Percentiles rank a stretch among this genome's conserved stretches.
Conservation (phyloP, 2,329 filamentous ascomycete genomes). For the Scedosporium aurantiacum region DNA sequence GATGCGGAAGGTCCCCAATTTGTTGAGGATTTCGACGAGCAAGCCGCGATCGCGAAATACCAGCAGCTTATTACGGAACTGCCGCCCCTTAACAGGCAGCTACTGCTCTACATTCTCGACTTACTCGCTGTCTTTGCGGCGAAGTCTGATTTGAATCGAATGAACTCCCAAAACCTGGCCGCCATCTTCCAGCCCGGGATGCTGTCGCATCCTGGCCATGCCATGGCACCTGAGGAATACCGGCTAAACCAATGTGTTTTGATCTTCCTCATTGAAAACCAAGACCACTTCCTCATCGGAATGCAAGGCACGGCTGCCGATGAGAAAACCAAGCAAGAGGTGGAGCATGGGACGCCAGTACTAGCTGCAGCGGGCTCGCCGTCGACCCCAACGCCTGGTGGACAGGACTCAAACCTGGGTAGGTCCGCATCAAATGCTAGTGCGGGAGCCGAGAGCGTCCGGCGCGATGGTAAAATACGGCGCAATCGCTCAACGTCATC, state of each 20-base stretch:
- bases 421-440: conserved; percentile 82
- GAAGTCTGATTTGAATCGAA: conserved; percentile 92
- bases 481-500: conserved; percentile 90
- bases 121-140: conserved; percentile 92
- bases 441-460: conserved; percentile 75
- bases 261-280: conserved; percentile 96
- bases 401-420: conserved; percentile 38
- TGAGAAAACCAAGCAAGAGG: conserved; percentile 56
- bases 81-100: conserved; percentile 82
- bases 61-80: conserved; percentile 87
- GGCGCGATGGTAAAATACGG: conserved; percentile 67
- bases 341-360: conserved; percentile 56
- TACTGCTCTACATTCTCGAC: conserved; percentile 91
- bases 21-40: conserved; percentile 50
- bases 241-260: conserved; percentile 91
- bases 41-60: conserved; percentile 68
- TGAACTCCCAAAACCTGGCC: conserved; percentile 88
- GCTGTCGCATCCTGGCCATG: conserved; percentile 84
- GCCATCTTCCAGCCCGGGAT: conserved; percentile 97
- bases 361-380: conserved; percentile 10
- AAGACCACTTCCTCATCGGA: conserved; percentile 94
- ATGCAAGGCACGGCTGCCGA: conserved; percentile 99
- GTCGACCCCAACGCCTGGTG: conserved; percentile 37
- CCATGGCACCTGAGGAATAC: conserved; percentile 93
- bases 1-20: conserved; percentile 60